Evolutionary conservation across 176 grass and related monocot genomes (phyloP), one percentile per base, ranked within the genome.

Genomic region (Phoenix roebelenii): DNA sequence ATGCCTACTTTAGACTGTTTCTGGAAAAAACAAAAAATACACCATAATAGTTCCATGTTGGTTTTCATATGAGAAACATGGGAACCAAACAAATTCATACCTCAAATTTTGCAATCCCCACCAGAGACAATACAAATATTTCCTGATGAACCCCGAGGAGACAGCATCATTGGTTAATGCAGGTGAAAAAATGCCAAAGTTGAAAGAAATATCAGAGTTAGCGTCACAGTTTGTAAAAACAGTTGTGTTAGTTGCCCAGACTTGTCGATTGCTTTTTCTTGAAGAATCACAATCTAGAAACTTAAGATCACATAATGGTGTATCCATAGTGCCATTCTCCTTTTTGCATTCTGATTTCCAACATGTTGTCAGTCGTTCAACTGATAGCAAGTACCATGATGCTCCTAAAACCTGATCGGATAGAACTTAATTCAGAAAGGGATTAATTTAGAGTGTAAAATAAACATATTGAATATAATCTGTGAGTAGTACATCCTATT

Each of bases 91-190:
- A 39, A 64, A n/a, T 52, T 48, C 54, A 67, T 92, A 98, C 93
- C 93, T 98, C 24, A 98, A 61, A 78, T 92, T 98, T 60, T 98
- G 93, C 52, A 98, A 82, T 58, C 93, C 93, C 93, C 93, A 98
- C 93, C 93, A 98, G 61, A 98, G 82, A 15, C 84, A 98, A 85
- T 85, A 98, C 49, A 98, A 92, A 57, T 85, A 98, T 74, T 98
- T 98, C 58, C 63, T 82, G 5, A 83, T 70, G 61, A 98, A 98
- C 60, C 61, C 49, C 55, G 79, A 65, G 39, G 84, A 63, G 65
- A 79, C 81, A 60, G 82, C 84, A 73, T 85, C 61, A 85, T 98
- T 83, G 1, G 1, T 20, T 25, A 98, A 76, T 59, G 87, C 87
- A 68, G 73, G 74, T 23, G 3, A 0, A 54, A 98, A 98, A 85